Percentiles rank a stretch among this genome's conserved stretches.
Evolutionary conservation across 352 stramenopile genomes (phyloP).

Genomic region (Bremia lactucae): DNA sequence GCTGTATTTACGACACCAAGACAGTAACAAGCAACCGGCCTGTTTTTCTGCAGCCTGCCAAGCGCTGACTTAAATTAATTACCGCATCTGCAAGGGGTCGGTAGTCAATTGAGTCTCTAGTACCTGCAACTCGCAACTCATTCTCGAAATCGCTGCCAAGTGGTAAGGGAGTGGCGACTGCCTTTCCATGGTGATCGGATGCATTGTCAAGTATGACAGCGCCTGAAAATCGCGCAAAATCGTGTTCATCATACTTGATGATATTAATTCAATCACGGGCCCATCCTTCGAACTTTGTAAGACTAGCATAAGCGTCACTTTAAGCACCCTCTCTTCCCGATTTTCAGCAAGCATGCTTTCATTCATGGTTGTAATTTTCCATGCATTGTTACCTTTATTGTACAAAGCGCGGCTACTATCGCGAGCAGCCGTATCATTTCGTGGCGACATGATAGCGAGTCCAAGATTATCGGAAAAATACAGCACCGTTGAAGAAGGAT

Average conservation of each 20-base stretch:
- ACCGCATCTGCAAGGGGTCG: conserved; percentile 28
- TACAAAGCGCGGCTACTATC: conserved; percentile 23
- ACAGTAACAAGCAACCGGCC: conserved; percentile 9
- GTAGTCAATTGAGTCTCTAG: conserved; percentile 22
- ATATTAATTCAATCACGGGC: conserved; percentile 10
- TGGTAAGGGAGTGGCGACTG: conserved; percentile 56
- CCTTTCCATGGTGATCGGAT: conserved; percentile 50
- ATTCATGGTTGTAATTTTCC: conserved; percentile 23
- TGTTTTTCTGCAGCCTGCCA: conserved; percentile 4
- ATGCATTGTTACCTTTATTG: conserved; percentile 19
- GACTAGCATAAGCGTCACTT: conserved; percentile 24
- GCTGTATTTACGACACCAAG: conserved; percentile 9
- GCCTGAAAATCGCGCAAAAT: conserved; percentile 52
- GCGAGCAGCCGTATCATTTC: conserved; percentile 12
- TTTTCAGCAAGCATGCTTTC: conserved; percentile 13
- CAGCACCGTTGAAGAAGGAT: conserved; percentile 21
- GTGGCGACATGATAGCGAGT: conserved; percentile 30
- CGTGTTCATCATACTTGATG: conserved; percentile 16
- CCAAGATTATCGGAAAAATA: conserved; percentile 24
- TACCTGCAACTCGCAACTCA: conserved; percentile 21
- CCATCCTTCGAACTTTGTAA: conserved; percentile 14
- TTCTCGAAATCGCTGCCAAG: conserved; percentile 32
- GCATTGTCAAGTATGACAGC: conserved; percentile 67
- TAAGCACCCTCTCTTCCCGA: conserved; percentile 24
- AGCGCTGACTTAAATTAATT: conserved; percentile 8